These are phyloP conservation scores for Laetiporus sulphureus DNA, from an alignment of 1,284 basidiomycete genomes.

Conservation along the genomic window DNA sequence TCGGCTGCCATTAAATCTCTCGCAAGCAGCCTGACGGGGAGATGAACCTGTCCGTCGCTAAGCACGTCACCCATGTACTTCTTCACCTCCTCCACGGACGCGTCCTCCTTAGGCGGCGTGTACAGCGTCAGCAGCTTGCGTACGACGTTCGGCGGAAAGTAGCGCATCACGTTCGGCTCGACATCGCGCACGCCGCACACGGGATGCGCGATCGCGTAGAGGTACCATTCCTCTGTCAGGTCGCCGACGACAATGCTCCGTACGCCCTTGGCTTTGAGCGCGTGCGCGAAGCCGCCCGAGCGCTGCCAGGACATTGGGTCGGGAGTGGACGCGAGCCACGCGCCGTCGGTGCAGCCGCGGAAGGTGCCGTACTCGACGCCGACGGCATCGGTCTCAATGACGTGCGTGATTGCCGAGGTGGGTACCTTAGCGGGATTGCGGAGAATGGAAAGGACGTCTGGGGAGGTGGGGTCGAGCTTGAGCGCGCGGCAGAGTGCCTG, in stretches of 20 bases:
- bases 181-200: conserved; percentile 43
- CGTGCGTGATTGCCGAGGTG: conserved; percentile 41
- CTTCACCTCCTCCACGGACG: conserved; percentile 35
- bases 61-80: conserved; percentile 53
- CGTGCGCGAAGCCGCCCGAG: conserved; percentile 48
- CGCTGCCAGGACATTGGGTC: conserved; percentile 66
- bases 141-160: conserved; percentile 47
- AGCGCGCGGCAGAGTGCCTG: conserved; percentile 50
- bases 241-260: conserved; percentile 59
- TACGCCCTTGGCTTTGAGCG: conserved; percentile 52
- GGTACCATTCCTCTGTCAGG: conserved; percentile 69
- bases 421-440: conserved; percentile 43
- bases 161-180: conserved; percentile 50
- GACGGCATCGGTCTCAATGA: conserved; percentile 49
- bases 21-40: conserved; percentile 58
- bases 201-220: conserved; percentile 65
- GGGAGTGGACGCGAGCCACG: conserved; percentile 45
- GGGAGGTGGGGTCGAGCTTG: conserved; percentile 42
- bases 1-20: conserved; percentile 48
- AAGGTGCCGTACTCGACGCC: conserved; percentile 55
- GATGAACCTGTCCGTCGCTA: conserved; percentile 62
- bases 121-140: conserved; percentile 41
- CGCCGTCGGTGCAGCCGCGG: conserved; percentile 53
- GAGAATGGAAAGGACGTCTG: conserved; percentile 42
- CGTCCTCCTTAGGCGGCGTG: conserved; percentile 28